Conservation (phyloP, 371 early-diverging fungal species). For the Mucor sp. region DNA sequence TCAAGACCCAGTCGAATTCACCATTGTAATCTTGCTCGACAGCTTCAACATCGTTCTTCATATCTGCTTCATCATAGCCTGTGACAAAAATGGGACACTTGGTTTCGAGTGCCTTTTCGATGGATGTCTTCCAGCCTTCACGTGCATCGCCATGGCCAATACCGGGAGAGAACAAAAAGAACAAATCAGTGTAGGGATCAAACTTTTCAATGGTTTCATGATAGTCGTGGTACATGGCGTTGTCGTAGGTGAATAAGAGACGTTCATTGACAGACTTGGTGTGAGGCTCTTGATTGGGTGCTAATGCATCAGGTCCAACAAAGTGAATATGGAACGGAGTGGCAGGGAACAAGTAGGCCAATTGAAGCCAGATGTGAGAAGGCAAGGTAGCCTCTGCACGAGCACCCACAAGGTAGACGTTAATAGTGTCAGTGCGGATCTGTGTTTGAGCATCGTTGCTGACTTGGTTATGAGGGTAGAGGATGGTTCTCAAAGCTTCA, state of each 20-base stretch:
- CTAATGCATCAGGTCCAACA: constrained; percentile 80
- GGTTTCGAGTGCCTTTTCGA: constrained; percentile 72
- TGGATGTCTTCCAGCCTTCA: constrained; percentile 73
- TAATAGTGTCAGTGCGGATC: constrained; percentile 60
- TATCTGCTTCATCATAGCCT: constrained; percentile 75
- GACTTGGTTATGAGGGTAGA: constrained; percentile 59
- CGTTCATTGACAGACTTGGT: constrained; percentile 47
- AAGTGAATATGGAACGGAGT: constrained; percentile 82
- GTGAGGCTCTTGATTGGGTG: constrained; percentile 52
- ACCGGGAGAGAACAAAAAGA: constrained; percentile 84
- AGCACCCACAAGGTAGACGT: constrained; percentile 77
- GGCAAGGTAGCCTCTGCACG: constrained; percentile 83
- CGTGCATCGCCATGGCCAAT: constrained; percentile 68
- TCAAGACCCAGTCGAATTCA: constrained; percentile 79
- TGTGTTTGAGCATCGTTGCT: constrained; percentile 48
- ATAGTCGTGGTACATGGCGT: constrained; percentile 49
- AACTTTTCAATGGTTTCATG: constrained; percentile 59
- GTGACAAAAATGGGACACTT: constrained; percentile 84
- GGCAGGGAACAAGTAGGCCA: constrained; percentile 77
- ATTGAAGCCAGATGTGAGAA: constrained; percentile 76
- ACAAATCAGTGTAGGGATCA: constrained; percentile 81
- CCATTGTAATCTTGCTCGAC: constrained; percentile 61
- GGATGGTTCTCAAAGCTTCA: constrained; percentile 69
- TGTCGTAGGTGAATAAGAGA: constrained; percentile 56
- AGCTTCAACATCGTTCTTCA: constrained; percentile 62